These are phyloP conservation scores for Pichia sp. DNA, from an alignment of 1,139 yeast genomes.

Conservation along the genomic window DNA sequence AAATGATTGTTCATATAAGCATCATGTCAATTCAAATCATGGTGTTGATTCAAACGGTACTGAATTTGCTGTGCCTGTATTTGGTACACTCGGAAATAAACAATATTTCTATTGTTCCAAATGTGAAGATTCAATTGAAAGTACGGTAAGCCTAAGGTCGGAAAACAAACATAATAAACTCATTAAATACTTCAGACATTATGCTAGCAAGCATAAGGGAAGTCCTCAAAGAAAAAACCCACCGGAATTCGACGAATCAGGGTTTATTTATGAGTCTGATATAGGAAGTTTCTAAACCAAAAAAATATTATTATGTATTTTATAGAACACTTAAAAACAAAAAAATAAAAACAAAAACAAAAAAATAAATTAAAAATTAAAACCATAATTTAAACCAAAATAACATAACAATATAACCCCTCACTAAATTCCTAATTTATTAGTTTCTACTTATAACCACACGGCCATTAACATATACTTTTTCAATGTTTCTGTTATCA, in stretches of 20 bases:
- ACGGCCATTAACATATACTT: slow-evolving; percentile 81
- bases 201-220: not conserved
- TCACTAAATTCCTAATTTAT: not conserved
- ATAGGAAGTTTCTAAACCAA: not conserved
- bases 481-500: slow-evolving; percentile 78
- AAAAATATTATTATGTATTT: not conserved
- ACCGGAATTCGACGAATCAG: not conserved
- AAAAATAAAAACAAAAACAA: not conserved
- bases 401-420: too few relatives aligned
- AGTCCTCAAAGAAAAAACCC: not conserved
- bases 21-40: not conserved
- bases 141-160: not conserved
- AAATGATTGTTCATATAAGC: not conserved
- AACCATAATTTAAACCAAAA: too few relatives aligned
- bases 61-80: not conserved
- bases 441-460: slow-evolving; percentile 20
- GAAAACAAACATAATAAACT: not conserved
- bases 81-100: not conserved
- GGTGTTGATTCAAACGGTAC: not conserved
- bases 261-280: not conserved
- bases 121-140: not conserved
- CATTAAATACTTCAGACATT: not conserved
- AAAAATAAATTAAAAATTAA: not conserved
- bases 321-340: not conserved
- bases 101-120: not conserved